phyloP scores from a whole-genome alignment of 2,329 filamentous ascomycete species.

The Trichoderma pleuroti region DNA sequence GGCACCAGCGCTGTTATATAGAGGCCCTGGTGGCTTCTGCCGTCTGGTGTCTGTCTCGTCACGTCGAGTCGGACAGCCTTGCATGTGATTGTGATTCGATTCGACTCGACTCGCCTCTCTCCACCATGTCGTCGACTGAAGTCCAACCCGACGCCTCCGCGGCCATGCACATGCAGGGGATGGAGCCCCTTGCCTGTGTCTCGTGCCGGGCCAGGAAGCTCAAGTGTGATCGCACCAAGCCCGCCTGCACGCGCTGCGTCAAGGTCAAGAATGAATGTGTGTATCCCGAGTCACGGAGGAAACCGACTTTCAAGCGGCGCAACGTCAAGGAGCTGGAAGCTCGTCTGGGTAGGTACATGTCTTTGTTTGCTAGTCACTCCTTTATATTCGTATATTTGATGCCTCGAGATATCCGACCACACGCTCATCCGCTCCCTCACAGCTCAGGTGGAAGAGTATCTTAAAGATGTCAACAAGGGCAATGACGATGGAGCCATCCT shows the following conservation, averaged over 20 bases:
- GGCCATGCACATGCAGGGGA: constrained; percentile 20
- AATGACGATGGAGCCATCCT: constrained; percentile 18
- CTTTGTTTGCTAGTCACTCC: not conserved
- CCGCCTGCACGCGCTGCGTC: constrained; percentile 75
- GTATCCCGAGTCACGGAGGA: constrained; percentile 85
- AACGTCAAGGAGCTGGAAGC: constrained; percentile 91
- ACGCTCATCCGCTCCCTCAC: constrained; percentile 4
- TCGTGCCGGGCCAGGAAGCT: constrained; percentile 81
- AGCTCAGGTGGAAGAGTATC: constrained; percentile 79
- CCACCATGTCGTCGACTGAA: constrained; percentile 15
- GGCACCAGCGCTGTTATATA: not conserved
- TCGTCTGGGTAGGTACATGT: constrained; percentile 69
- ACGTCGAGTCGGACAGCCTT: not conserved
- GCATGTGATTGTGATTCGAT: too few relatives aligned
- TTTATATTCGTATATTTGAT: not conserved
- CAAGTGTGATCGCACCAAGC: constrained; percentile 78
- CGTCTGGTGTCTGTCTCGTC: not conserved
- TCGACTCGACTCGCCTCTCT: too few relatives aligned
- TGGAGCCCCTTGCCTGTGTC: constrained; percentile 68
- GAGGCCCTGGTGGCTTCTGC: constrained; percentile 6
- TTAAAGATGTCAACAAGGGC: constrained; percentile 59
- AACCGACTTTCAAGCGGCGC: constrained; percentile 80
- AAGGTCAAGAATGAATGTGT: constrained; percentile 73
- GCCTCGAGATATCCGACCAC: not conserved
- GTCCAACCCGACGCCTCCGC: constrained; percentile 9